phyloP scores from a whole-genome alignment of 352 stramenopile genomes.

The Pythium diclinum region DNA sequence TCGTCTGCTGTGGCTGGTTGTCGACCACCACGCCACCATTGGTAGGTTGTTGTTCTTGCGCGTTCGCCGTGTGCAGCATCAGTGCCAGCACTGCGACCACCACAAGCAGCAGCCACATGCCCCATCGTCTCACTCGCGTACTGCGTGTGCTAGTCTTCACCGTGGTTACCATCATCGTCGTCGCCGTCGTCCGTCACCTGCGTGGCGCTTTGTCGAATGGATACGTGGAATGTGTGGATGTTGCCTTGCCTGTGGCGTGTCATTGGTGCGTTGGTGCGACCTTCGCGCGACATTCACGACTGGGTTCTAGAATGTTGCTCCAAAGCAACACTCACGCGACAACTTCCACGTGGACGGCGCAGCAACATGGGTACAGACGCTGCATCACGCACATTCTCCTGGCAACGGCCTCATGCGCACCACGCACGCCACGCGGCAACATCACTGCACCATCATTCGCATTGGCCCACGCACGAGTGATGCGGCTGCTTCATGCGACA shows the following conservation, averaged over 20 bases:
- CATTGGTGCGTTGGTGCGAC: constrained; percentile 3
- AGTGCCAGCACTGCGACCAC: constrained; percentile 11
- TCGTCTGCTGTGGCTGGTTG: neutral
- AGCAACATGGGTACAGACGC: constrained; percentile 23
- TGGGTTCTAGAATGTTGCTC: constrained; percentile 15
- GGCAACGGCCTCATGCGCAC: neutral
- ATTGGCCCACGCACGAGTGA: neutral
- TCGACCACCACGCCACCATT: constrained; percentile 12
- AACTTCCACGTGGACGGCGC: constrained; percentile 27
- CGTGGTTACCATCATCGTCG: neutral
- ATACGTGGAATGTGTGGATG: constrained; percentile 26
- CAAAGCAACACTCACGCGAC: neutral
- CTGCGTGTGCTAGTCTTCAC: neutral
- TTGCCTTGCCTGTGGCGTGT: neutral
- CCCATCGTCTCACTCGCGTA: constrained; percentile 3
- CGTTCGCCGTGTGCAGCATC: constrained; percentile 6
- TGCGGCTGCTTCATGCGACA: no score
- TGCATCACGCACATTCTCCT: constrained; percentile 9
- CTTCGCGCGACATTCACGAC: constrained; percentile 21
- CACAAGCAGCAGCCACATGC: constrained; percentile 8
- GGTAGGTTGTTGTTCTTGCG: constrained; percentile 8
- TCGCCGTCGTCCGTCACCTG: constrained; percentile 5
- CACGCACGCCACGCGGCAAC: neutral
- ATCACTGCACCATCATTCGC: neutral
- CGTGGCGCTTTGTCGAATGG: constrained; percentile 27